Percentiles rank a stretch among this genome's conserved stretches.
Conservation (phyloP, 352 stramenopile species). For the Phytophthora nicotianae region DNA sequence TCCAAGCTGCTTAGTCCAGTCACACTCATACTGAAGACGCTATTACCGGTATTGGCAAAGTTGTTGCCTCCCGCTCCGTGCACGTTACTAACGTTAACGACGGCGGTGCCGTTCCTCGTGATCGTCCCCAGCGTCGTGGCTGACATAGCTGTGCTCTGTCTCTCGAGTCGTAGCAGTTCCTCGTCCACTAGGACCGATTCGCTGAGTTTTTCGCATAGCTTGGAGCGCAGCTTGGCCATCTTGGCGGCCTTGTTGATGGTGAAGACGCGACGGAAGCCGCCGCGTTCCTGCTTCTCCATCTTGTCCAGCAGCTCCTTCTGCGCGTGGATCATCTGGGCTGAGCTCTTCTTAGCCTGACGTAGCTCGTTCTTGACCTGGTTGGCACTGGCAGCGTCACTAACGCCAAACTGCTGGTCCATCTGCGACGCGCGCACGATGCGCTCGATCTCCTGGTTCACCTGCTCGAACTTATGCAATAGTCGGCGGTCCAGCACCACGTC, state of each 20-base stretch:
- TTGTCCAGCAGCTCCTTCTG: conserved; percentile 86
- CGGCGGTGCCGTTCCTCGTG: conserved; percentile 35
- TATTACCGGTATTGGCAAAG: conserved; percentile 28
- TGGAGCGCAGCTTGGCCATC: conserved; percentile 74
- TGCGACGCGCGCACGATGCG: conserved; percentile 69
- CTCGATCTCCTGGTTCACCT: conserved; percentile 80
- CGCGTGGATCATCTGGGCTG: conserved; percentile 76
- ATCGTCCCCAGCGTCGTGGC: conserved; percentile 59
- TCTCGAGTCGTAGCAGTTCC: conserved; percentile 67
- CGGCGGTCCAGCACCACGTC: conserved; percentile 62
- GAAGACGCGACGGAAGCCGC: conserved; percentile 69
- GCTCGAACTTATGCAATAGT: conserved; percentile 75
- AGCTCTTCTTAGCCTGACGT: conserved; percentile 64
- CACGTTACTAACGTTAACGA: conserved; percentile 45
- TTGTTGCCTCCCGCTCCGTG: conserved; percentile 24
- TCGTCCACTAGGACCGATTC: conserved; percentile 71
- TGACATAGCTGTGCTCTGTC: conserved; percentile 67
- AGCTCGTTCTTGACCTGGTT: conserved; percentile 55
- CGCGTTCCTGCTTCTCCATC: conserved; percentile 75
- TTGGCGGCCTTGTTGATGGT: conserved; percentile 72
- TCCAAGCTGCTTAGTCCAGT: conserved; percentile 29
- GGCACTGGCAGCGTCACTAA: conserved; percentile 26
- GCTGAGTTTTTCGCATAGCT: conserved; percentile 74
- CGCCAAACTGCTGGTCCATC: conserved; percentile 34
- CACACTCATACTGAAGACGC: conserved; percentile 29